These are phyloP conservation scores for Phytophthora pinifolia DNA, from an alignment of 352 stramenopile genomes.

Conservation along the genomic window DNA sequence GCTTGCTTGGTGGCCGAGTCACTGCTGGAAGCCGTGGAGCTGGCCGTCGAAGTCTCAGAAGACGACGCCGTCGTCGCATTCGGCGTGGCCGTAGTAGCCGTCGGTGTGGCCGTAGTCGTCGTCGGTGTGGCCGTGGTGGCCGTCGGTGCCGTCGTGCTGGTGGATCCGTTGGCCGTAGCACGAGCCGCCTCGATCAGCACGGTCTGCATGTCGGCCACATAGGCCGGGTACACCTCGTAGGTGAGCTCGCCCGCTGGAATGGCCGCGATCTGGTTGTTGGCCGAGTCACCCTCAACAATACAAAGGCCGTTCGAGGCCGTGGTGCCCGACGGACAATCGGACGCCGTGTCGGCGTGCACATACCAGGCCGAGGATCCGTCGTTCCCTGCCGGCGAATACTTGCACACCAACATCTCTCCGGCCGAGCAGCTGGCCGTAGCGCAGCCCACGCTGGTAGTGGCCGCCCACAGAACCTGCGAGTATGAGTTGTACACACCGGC, in stretches of 20 bases:
- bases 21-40: constrained; percentile 5
- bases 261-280: constrained; percentile 49
- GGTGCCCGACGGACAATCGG: constrained; percentile 51
- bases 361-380: constrained; percentile 59
- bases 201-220: constrained; percentile 55
- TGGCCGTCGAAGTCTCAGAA: background rate
- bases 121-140: too few species aligned
- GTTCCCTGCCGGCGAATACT: constrained; percentile 64
- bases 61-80: background rate
- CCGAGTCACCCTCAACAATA: constrained; percentile 46
- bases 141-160: constrained; percentile 6
- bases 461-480: constrained; percentile 72
- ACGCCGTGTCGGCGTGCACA: constrained; percentile 45
- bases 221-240: constrained; percentile 62
- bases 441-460: constrained; percentile 66
- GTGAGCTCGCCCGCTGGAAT: constrained; percentile 56
- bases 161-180: constrained; percentile 26
- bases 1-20: background rate
- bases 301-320: constrained; percentile 48
- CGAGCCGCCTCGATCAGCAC: constrained; percentile 40
- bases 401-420: constrained; percentile 52
- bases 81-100: constrained; percentile 6
- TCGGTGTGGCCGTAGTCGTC: constrained; percentile 1
- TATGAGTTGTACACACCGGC: constrained; percentile 71
- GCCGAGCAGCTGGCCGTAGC: constrained; percentile 42